Evolutionary conservation across 768 basidiomycete genomes (phyloP), one percentile per base, ranked within the genome.

Genomic region (Boletus reticulatus): DNA sequence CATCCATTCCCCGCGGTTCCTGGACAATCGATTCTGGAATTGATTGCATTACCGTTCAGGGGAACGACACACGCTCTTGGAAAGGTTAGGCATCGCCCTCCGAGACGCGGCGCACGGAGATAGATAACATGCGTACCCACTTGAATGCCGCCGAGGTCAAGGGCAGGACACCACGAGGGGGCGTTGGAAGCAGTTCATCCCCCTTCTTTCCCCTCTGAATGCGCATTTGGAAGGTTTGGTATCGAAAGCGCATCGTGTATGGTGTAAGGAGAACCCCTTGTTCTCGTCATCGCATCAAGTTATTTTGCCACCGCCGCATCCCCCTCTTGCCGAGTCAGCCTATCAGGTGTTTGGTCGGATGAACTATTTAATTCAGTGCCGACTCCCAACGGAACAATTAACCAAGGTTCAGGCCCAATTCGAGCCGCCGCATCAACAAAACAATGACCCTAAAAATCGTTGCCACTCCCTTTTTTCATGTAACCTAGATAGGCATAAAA

Each of bases 171-270:
- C 50, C 63, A 62, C 63, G 64, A 65, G 66, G 66, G 34, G 24
- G 51, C 37, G 14, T n/a, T 52, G 31, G 41, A 39, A 17, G 12
- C 38, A 14, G 38, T 42, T 29, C 29, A 9, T 9, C 29, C 27
- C 47, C 58, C 14, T 49, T 47, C 47, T 50, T 31, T 41, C 46
- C 49, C 64, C 53, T 48, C 50, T 44, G 47, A 53, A 43, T 1
- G 38, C 63, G 37, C 37, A 68, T 67, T 56, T 66, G 67, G 66
- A 63, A 69, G 39, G 49, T 67, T 51, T 68, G 64, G 56, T 47
- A 63, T 56, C 66, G 66, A 67, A 67, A 65, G 44, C 42, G 17
- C 63, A 14, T 43, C 50, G 29, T 36, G 34, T 50, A 32, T 50
- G 48, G 48, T 24, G 27, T 12, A 59, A 48, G 49, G 47, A 17